Base-by-base conservation (phyloP, 257 asterid genomes). In the Rubia yunnanensis region DNA sequence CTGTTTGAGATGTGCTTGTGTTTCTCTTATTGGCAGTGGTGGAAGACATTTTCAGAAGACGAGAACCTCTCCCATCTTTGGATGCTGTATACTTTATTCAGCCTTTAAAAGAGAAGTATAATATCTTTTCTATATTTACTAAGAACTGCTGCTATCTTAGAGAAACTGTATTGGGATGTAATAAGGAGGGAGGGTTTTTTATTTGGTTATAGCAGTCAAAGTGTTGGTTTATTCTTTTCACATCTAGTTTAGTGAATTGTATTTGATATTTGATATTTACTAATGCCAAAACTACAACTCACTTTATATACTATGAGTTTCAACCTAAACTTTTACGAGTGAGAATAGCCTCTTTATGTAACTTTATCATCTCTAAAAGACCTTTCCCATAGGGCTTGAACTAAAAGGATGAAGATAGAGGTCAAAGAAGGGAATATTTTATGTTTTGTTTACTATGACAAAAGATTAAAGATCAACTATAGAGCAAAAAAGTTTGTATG, bases 21-120 rank as follows among this genome's bases (percentile, higher is more conserved):
- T 27, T 62, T 41, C 64, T 44, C 9, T 9, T 57, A 62, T 67
- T 64, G 71, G 76, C 87, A 94, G 98, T 90, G 99, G 99, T 94
- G 78, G 99, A 94, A 81, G 97, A 94, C 80, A 90, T 94, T 76
- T 90, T 86, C 57, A 86, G 89, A 83, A 83, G 98, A 75, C 78
- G 97, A 71, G 87, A 94, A 79, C 99, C 99, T 70, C 77, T 94
- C 81, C 99, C 99, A n/a, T 82, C 96, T 66, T 75, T 90, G 98
- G 99, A 90, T 77, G 98, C 88, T 61, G 73, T 94, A 78, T 94
- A 94, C 74, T 94, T 85, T 83, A 82, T 94, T 64, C 98, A 90
- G 76, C 99, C 99, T 61, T 78, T 91, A 41, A 90, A 89, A 80
- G 98, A 90, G 80, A 94, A 88, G 99, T 90, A 88, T 66, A 66